Percentiles rank a stretch among this genome's conserved stretches.
Evolutionary conservation across 2,329 filamentous ascomycete species (phyloP).

Genomic region (Albophoma yamanashiensis): DNA sequence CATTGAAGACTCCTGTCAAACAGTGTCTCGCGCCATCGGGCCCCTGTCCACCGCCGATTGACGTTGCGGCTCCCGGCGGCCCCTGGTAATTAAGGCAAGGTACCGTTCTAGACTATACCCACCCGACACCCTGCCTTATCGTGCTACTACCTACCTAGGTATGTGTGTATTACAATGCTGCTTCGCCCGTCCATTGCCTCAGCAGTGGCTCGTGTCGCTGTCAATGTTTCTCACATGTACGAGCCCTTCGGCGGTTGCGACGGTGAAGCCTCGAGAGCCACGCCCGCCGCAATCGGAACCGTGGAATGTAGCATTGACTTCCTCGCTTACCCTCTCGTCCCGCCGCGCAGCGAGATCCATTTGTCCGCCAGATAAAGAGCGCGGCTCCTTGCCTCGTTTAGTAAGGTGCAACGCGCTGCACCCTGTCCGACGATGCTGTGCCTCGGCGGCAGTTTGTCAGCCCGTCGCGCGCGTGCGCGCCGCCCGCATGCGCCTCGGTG

Average conservation of each 20-base stretch:
- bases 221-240: neutral
- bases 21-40: neutral
- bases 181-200: neutral
- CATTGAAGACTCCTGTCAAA: neutral
- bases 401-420: neutral
- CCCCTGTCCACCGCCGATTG: neutral
- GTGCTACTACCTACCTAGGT: no score
- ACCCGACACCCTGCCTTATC: neutral
- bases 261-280: neutral
- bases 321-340: neutral
- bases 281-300: neutral
- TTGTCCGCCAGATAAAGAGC: neutral
- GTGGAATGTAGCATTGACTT: no score
- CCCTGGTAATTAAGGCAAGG: no score
- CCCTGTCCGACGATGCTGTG: neutral
- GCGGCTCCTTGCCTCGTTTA: constrained; percentile 1
- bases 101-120: neutral
- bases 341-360: neutral
- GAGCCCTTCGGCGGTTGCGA: neutral
- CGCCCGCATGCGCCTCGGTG: neutral
- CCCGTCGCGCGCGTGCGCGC: neutral
- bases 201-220: neutral
- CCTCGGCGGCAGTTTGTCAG: neutral
- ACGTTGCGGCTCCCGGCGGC: neutral
- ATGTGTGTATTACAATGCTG: neutral